A percentile compares a stretch with the other conserved stretches of the same genome.
Evolutionary conservation across 805 yeast species (phyloP).

Genomic region (Starmerella stigmatis): DNA sequence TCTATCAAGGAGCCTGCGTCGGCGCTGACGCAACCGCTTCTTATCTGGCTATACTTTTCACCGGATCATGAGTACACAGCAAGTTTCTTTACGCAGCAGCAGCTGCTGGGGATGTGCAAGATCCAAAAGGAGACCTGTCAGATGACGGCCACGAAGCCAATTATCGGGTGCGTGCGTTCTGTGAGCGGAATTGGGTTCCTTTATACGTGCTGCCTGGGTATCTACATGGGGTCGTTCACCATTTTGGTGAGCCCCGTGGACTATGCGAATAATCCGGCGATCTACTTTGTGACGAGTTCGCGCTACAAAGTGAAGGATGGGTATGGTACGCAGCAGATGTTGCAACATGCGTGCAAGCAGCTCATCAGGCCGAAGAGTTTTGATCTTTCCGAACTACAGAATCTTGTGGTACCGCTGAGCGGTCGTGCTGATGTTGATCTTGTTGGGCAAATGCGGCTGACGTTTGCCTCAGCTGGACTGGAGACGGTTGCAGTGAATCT

Average conservation of each 20-base stretch:
- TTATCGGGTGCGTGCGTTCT: constrained; percentile 80
- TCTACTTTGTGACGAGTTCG: constrained; percentile 59
- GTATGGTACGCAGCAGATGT: constrained; percentile 73
- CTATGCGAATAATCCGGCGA: constrained; percentile 61
- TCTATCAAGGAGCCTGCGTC: constrained; percentile 26
- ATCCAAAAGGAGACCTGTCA: constrained; percentile 88
- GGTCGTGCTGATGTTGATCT: constrained; percentile 56
- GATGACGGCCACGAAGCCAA: constrained; percentile 55
- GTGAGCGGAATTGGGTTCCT: constrained; percentile 79
- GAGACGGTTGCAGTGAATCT: constrained; percentile 61
- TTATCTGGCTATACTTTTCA: constrained; percentile 61
- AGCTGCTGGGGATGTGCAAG: constrained; percentile 69
- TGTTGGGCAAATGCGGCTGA: constrained; percentile 44
- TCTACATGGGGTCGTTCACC: constrained; percentile 78
- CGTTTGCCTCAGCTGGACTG: constrained; percentile 54
- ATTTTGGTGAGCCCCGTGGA: constrained; percentile 68
- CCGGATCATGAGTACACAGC: constrained; percentile 62
- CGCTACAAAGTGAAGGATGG: constrained; percentile 76
- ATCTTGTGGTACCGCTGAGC: constrained; percentile 70
- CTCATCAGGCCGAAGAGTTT: constrained; percentile 48
- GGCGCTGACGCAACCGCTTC: constrained; percentile 28
- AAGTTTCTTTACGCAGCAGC: constrained; percentile 44
- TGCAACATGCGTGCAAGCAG: constrained; percentile 57
- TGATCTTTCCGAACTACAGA: constrained; percentile 53
- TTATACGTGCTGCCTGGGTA: constrained; percentile 74